Evolutionary conservation across 2,329 filamentous ascomycete species (phyloP), one percentile per base, ranked within the genome.

Genomic region (Aspergillus tanneri): DNA sequence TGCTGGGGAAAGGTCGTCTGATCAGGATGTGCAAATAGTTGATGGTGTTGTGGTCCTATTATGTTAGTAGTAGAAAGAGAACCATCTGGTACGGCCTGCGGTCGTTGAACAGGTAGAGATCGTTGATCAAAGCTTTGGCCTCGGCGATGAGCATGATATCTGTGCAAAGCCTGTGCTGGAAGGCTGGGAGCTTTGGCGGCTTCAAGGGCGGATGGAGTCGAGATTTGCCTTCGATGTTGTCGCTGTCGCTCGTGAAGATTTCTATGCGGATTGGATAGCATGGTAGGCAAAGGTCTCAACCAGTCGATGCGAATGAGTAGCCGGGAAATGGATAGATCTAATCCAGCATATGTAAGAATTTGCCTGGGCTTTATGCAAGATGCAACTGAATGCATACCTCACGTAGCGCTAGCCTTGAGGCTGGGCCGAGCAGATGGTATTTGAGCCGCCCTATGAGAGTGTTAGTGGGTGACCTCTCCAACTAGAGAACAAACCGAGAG

Each of bases 221-320:
- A 96, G 66, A 88, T 86, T 77, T 95, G 90, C 75, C 90, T 87
- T 71, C 88, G 82, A 76, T 95, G 90, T 73, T 83, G 80, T 75
- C 83, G 82, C 71, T 85, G 82, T 72, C 84, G 84, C 72, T 81
- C 80, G 70, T 88, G 85, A 77, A 89, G 83, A 78, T 78, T 84
- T 74, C 79, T 83, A 66, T 81, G 78, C 70, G 82, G 78, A 77
- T 86, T 84, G 75, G 87, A 87, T 84, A 90, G 85, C 88, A 91
- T 91, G 74, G 78, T 81, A 76, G 48, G 54, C 47, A 58, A 49
- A 41, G 50, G 49, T 48, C 49, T 49, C 49, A 46, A 56, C 55
- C 35, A 51, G 45, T 53, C 34, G 50, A 56, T 49, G 47, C 50
- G 44, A 46, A 50, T 50, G 46, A 46, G 49, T 50, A 40, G 47